Percentiles rank a stretch among this genome's conserved stretches.
These are phyloP conservation scores for Neopestalotiopsis rosae DNA, from an alignment of 2,329 filamentous ascomycete species.

Conservation along the genomic window DNA sequence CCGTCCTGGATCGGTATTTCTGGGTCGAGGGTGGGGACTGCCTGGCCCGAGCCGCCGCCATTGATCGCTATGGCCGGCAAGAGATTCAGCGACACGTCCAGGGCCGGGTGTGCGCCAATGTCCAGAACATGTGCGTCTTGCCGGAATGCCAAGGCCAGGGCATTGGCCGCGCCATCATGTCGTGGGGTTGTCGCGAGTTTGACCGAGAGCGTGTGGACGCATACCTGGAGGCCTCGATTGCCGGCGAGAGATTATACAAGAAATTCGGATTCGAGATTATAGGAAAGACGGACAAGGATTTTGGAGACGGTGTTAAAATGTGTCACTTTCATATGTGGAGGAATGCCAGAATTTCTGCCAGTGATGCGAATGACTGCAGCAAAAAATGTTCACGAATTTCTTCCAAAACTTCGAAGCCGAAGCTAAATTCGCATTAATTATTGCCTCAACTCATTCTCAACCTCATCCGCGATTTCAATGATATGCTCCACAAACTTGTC, in stretches of 20 bases:
- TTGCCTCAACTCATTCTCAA: not conserved
- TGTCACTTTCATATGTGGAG: not conserved
- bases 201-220: not conserved
- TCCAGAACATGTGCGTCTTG: slow-evolving; percentile 3
- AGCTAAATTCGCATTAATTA: not conserved
- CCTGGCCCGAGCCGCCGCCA: not conserved
- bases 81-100: slow-evolving; percentile 1
- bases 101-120: not conserved
- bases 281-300: not conserved
- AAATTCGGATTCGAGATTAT: not conserved
- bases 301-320: not conserved
- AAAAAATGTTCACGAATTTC: too few species aligned
- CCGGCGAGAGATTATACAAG: not conserved
- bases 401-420: not conserved
- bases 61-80: not conserved
- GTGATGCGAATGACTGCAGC: not conserved
- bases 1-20: slow-evolving; percentile 4
- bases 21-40: slow-evolving; percentile 1
- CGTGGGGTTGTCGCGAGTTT: not conserved
- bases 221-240: not conserved
- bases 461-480: not conserved
- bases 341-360: not conserved
- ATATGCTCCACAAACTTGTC: not conserved
- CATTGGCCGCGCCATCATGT: not conserved
- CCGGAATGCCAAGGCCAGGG: not conserved